Conservation (phyloP, 179 eudicot species). For the Beta macrorhiza region DNA sequence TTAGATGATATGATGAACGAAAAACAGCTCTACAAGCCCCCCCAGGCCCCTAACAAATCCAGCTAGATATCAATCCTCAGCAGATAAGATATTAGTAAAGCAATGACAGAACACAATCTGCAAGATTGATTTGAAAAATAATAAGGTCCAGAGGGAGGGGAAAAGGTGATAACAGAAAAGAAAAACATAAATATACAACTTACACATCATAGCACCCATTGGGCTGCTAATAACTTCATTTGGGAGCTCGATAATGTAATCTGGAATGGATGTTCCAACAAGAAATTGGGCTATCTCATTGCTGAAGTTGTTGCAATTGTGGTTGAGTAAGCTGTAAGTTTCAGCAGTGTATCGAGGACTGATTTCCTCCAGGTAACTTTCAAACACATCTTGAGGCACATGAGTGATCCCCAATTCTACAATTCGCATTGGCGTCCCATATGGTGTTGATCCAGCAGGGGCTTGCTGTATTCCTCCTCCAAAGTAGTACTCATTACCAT, state of each 20-base stretch:
- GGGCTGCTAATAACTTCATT: conserved; percentile 89
- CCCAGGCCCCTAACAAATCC: not conserved
- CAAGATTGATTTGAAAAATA: not conserved
- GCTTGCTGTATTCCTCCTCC: conserved; percentile 88
- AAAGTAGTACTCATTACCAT: conserved; percentile 85
- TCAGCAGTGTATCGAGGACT: conserved; percentile 90
- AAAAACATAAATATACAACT: conserved; percentile 25
- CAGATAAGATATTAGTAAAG: not conserved
- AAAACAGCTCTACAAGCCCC: not conserved
- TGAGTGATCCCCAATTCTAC: conserved; percentile 84
- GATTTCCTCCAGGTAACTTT: conserved; percentile 77
- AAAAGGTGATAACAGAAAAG: not conserved
- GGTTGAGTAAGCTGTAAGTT: conserved; percentile 75
- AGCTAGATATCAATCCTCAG: not conserved
- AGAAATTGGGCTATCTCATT: conserved; percentile 93
- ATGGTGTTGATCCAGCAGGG: conserved; percentile 68
- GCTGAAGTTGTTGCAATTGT: conserved; percentile 95
- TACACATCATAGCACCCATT: conserved; percentile 77
- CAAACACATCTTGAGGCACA: conserved; percentile 84
- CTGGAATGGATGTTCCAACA: conserved; percentile 73
- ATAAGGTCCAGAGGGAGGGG: not conserved
- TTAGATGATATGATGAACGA: not conserved
- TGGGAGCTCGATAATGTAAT: conserved; percentile 85
- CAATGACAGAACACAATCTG: not conserved
- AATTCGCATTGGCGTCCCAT: conserved; percentile 73